Evolutionary conservation across 192 early-diverging fungal species (phyloP), one percentile per base, ranked within the genome.

Genomic region (Rhizoclosmatium sp.): DNA sequence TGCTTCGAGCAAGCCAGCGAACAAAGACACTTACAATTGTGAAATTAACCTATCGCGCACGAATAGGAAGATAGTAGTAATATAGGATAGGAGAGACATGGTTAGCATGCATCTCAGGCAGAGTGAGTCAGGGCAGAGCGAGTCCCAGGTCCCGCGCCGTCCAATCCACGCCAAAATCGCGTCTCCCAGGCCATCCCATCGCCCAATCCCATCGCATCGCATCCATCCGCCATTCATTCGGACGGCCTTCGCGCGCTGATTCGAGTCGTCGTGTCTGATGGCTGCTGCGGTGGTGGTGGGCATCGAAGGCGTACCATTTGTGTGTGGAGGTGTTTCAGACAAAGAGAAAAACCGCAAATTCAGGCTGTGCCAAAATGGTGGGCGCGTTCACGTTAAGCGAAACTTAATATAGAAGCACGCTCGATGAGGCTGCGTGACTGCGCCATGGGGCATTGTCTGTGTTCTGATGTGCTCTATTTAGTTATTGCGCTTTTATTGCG

Each of bases 11-110:
- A 66, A 66, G 16, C 10, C 39, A 16, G 31, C 16, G 59, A 75
- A 65, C 75, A 78, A 66, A 81, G 72, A 46, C 78, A 77, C 75
- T 68, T 54, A 68, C 85, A 59, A 86, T 77, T 40, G 82, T 80
- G 81, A 86, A 86, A 83, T 86, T 86, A 56, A 86, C 85, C 85
- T 85, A 65, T 23, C 54, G 44, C 47, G 12, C 66, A 46, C 60
- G 60, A 40, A 62, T 31, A 19, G 10, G 16, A 12, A 62, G 60
- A 40, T 62, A 31, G 19, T 7, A 62, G 19, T 7, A 62, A 62
- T 7, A 40, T 21, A 40, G 60, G 21, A 62, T 0, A 62, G 21
- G 21, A 4, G 60, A 7, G 19, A 56, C 19, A 56, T 23, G 1
- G 60, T 62, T 62, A 62, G 60, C 19, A 62, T 62, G 10, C 9